These are phyloP conservation scores for Handroanthus guayacan DNA, from an alignment of 257 asterid genomes.

Conservation along the genomic window DNA sequence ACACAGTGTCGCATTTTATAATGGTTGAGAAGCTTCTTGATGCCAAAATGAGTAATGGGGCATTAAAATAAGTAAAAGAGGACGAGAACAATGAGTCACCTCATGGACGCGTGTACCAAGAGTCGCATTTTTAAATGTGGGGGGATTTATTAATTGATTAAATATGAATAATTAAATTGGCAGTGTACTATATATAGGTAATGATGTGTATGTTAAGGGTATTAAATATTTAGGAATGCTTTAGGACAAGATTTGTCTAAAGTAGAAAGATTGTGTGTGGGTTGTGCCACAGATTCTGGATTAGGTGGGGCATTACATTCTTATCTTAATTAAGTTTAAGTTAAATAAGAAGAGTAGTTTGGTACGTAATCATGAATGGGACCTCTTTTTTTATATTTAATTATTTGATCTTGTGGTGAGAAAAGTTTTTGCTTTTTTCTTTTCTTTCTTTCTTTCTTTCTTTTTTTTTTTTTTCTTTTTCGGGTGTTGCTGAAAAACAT, in stretches of 20 bases:
- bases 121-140: slow-evolving; percentile 34
- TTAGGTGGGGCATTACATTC: slow-evolving; percentile 31
- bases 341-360: not conserved
- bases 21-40: slow-evolving; percentile 61
- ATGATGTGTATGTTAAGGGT: slow-evolving; percentile 58
- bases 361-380: slow-evolving; percentile 29
- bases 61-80: slow-evolving; percentile 42
- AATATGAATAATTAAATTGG: slow-evolving; percentile 37
- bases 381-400: too few species aligned
- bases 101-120: slow-evolving; percentile 55
- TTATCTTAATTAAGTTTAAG: slow-evolving; percentile 17
- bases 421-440: too few species aligned
- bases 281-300: slow-evolving; percentile 33
- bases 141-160: slow-evolving; percentile 31
- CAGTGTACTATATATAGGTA: slow-evolving; percentile 58
- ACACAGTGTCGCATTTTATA: slow-evolving; percentile 29
- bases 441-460: too few species aligned
- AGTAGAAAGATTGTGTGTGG: slow-evolving; percentile 34
- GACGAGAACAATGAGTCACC: slow-evolving; percentile 45
- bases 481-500: too few species aligned
- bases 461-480: too few species aligned
- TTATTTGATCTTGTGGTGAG: too few species aligned
- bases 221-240: slow-evolving; percentile 37
- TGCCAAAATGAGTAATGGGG: slow-evolving; percentile 50
- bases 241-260: slow-evolving; percentile 37